Evolutionary conservation across 2,329 filamentous ascomycete species (phyloP), one percentile per base, ranked within the genome.

Genomic region (Cladophialophora exuberans): DNA sequence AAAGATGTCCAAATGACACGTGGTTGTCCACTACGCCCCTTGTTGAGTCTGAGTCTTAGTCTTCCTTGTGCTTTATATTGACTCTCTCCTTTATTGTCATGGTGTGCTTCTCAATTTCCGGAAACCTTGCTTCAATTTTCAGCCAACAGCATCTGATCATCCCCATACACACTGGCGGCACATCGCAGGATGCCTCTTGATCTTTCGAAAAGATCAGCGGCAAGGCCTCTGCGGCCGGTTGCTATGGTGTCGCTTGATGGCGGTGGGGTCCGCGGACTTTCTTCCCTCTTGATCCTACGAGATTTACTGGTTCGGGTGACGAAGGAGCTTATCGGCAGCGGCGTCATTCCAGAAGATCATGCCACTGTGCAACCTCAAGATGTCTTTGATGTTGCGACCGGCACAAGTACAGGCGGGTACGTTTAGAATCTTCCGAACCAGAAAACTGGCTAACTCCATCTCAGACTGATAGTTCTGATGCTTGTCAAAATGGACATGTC

Each of bases 391-490:
- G 65, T 79, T 54, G 77, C 79, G 7, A 68, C 66, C 4, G 72
- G 72, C 0, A 72, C 69, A 0, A 67, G 68, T 20, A 70, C 70
- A 2, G 70, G 70, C 47, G 70, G 70, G 72, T 73, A 48, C 36
- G 66, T 6, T n/a, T 42, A 22, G 28, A 4, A 36, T 59, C 57
- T 61, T 13, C 18, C 6, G 38, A 20, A n/a, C 7, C 3, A 30
- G 11, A 10, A 20, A 17, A 20, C 52, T 6, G 41, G 47, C 41
- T 47, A 18, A 53, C 30, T 28, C 23, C 23, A 44, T 6, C n/a
- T 15, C 22, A 78, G 76, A 0, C 64, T 79, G 6, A 74, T 79
- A 7, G 76, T 77, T 2, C 72, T 80, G 28, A 75, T 80, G 70
- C 69, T 79, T 4, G 76, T 76, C 1, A 70, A 74, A 2, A 65